Conservation (phyloP, 805 yeast species). For the Ascoidea rubescens region DNA sequence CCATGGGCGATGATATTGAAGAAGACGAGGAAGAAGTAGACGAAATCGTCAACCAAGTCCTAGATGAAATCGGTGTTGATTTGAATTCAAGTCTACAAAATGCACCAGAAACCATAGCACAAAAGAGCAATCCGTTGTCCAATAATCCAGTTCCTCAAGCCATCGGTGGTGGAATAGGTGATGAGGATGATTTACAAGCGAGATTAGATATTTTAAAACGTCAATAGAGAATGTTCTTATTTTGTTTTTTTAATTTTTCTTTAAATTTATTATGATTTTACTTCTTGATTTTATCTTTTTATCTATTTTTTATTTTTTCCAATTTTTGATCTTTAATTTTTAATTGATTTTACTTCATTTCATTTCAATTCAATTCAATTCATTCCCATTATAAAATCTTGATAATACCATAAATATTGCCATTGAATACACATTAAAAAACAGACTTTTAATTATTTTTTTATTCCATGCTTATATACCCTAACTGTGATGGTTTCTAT, state of each 20-base stretch:
- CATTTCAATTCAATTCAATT: no score
- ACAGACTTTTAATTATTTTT: neutral
- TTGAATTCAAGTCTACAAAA: constrained; percentile 34
- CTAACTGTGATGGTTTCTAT: neutral
- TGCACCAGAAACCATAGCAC: constrained; percentile 26
- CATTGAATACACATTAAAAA: neutral
- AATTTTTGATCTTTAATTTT: no score
- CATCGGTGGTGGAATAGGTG: constrained; percentile 24
- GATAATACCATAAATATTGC: no score
- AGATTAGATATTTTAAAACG: constrained; percentile 72
- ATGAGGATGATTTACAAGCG: constrained; percentile 57
- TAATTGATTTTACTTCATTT: no score
- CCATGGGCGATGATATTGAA: constrained; percentile 82
- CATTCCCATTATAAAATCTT: no score
- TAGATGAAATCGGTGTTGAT: constrained; percentile 94
- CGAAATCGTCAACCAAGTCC: constrained; percentile 78
- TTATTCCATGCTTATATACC: neutral
- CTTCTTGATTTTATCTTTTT: no score
- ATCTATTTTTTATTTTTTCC: no score
- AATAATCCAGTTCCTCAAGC: constrained; percentile 39
- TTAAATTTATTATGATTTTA: no score
- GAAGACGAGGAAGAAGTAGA: constrained; percentile 84
- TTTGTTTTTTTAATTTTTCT: no score
- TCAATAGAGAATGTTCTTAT: neutral
- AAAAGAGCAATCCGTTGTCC: constrained; percentile 13